Evolutionary conservation across 352 stramenopile genomes (phyloP).

Genomic region (Blastocystis sp.): DNA sequence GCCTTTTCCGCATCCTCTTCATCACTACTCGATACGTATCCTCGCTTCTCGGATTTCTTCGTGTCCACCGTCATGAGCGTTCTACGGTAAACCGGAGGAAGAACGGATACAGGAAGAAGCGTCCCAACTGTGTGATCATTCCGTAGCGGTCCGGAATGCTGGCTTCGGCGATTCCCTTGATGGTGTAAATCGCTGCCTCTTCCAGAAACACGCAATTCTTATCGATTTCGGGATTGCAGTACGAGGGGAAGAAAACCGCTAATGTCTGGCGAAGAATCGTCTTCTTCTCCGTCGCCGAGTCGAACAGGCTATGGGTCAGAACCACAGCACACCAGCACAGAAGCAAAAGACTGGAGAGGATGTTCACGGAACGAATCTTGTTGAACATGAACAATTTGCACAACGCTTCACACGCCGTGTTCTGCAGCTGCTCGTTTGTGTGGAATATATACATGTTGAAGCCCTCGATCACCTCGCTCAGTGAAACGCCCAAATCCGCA

Average conservation of each 20-base stretch:
- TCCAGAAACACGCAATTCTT: conserved; percentile 51
- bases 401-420: background rate
- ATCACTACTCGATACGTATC: conserved; percentile 4
- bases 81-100: background rate
- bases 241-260: conserved; percentile 44
- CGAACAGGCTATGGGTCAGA: conserved; percentile 29
- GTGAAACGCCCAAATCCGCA: conserved; percentile 35
- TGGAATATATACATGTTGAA: conserved; percentile 10
- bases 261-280: conserved; percentile 11
- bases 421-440: conserved; percentile 14
- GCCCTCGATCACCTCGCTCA: background rate
- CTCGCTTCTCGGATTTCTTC: conserved; percentile 28
- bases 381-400: conserved; percentile 45
- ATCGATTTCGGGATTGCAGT: conserved; percentile 49
- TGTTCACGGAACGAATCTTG: conserved; percentile 22
- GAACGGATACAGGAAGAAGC: conserved; percentile 7
- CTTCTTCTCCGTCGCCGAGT: conserved; percentile 23
- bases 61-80: conserved; percentile 46
- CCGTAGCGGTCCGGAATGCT: conserved; percentile 20
- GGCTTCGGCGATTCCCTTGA: conserved; percentile 40
- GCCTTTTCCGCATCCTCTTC: background rate
- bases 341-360: conserved; percentile 30
- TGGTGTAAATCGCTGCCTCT: conserved; percentile 35
- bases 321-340: background rate
- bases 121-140: conserved; percentile 13